Evolutionary conservation across 2,329 filamentous ascomycete genomes (phyloP), one percentile per base, ranked within the genome.

Genomic region (Beauveria bassiana): DNA sequence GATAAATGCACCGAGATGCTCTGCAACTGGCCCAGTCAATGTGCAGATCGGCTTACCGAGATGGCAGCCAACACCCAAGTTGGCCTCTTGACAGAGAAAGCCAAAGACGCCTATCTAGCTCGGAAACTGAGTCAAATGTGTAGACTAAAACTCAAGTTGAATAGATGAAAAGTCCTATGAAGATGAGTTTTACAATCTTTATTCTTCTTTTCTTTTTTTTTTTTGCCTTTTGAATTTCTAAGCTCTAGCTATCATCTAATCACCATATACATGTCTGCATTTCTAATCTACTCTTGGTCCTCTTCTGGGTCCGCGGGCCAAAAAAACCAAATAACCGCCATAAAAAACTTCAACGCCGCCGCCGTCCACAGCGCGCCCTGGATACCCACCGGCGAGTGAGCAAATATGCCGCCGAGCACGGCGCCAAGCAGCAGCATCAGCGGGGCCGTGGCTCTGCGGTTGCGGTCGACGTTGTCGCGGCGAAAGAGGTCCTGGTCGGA

Each of bases 341-440:
- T 83, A 2, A 73, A 45, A 1, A 80, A 66, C 73, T 90, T 89
- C 52, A 88, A 67, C 0, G 66, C 72, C 0, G 81, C 78, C 0
- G 83, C 84, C n/a, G 81, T 76, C 85, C 85, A 88, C 62, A 88
- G 67, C 1, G 83, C 80, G 0, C 78, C 81, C 0, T 77, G 75
- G 20, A 81, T 80, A 0, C 82, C 82, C 10, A 81, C 52, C 0
- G 70, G 66, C 46, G 74, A 81, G 60, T 78, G 77, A 0, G 80
- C 75, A n/a, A 84, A 73, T 12, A 79, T 54, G 0, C 82, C 82
- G 3, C 81, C 82, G 1, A 74, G 47, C 9, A 84, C 69, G 14
- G 81, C 82, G 0, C 82, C 82, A 1, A 75, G 22, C 1, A 85
- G 69, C 2, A 84, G 73, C 51, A 82, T 66, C 2, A 79, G 55